phyloP scores from a whole-genome alignment of 2,329 filamentous ascomycete species.

The Thielaviopsis musarum region DNA sequence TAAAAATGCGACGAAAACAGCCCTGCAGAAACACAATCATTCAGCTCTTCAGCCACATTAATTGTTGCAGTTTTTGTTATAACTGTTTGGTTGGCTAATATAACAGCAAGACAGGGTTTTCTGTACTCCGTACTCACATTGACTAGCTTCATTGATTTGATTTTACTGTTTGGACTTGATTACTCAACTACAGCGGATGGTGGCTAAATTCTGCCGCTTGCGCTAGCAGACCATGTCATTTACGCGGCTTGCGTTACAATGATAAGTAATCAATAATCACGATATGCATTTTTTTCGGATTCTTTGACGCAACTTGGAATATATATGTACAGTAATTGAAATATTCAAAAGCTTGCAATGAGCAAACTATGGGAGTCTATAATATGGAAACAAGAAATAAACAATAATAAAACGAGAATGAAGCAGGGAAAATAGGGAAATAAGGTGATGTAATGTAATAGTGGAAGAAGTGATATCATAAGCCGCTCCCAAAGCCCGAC shows the following conservation, averaged over 20 bases:
- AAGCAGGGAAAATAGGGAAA: not conserved
- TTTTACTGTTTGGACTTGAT: not conserved
- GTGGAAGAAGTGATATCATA: not conserved
- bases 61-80: too few species aligned
- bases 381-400: not conserved
- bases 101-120: too few species aligned
- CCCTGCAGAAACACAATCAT: too few species aligned
- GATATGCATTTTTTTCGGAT: not conserved
- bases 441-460: not conserved
- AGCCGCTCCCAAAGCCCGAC: not conserved
- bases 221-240: not conserved
- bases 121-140: too few species aligned
- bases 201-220: not conserved
- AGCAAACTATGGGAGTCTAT: not conserved
- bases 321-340: not conserved
- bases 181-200: not conserved
- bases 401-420: not conserved
- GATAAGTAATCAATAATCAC: not conserved
- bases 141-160: too few species aligned
- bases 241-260: not conserved
- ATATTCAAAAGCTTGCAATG: not conserved
- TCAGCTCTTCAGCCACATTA: too few species aligned
- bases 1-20: too few species aligned
- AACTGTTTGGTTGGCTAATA: too few species aligned
- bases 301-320: not conserved